Conservation (phyloP, 192 early-diverging fungal genomes). For the Cladochytrium replicatum region DNA sequence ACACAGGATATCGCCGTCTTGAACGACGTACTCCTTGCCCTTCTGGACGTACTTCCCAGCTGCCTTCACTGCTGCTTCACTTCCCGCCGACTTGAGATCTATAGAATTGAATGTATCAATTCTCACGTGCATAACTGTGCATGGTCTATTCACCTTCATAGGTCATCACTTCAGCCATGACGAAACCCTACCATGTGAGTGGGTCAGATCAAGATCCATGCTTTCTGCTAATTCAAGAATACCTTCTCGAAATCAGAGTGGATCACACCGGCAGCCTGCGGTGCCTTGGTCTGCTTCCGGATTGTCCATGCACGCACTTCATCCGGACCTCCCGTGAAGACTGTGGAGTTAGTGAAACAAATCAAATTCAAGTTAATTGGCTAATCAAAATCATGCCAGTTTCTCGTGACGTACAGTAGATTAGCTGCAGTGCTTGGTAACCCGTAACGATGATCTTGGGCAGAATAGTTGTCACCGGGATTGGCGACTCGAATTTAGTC, state of each 20-base stretch:
- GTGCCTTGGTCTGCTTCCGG: constrained; percentile 61
- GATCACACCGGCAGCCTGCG: constrained; percentile 86
- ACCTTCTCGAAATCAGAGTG: constrained; percentile 75
- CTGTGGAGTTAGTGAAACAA: neutral
- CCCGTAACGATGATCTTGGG: constrained; percentile 85
- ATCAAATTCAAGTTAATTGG: too few species aligned
- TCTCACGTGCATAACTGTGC: too few species aligned
- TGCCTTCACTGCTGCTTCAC: constrained; percentile 66
- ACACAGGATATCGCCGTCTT: constrained; percentile 97
- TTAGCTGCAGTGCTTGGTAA: constrained; percentile 74
- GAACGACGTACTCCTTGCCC: constrained; percentile 84
- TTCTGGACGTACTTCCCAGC: constrained; percentile 81
- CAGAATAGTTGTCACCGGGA: constrained; percentile 42
- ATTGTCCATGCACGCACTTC: constrained; percentile 92
- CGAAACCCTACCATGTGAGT: constrained; percentile 37
- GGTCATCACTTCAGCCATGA: constrained; percentile 70
- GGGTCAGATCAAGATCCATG: neutral
- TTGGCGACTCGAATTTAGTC: constrained; percentile 37
- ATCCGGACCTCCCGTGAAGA: constrained; percentile 78
- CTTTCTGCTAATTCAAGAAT: constrained; percentile 1
- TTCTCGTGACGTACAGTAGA: constrained; percentile 50
- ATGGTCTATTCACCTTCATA: too few species aligned
- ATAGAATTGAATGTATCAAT: constrained; percentile 49
- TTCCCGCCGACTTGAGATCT: constrained; percentile 70
- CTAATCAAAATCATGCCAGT: neutral